A percentile compares a stretch with the other conserved stretches of the same genome.
Evolutionary conservation across 371 early-diverging fungal genomes (phyloP).

Genomic region (Batkoa obscura): DNA sequence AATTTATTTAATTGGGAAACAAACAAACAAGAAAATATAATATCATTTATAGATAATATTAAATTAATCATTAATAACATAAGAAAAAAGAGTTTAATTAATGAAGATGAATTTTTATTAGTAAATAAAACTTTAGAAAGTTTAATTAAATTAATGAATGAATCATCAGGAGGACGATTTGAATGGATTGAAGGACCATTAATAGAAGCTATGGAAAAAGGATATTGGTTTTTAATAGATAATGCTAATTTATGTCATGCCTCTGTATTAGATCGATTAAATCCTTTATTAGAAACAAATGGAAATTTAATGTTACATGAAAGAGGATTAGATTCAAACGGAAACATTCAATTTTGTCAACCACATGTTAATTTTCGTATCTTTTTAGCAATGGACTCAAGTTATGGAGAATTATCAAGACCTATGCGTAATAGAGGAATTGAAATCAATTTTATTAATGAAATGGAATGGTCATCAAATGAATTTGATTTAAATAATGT

Average conservation of each 20-base stretch:
- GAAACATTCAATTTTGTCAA: slow-evolving; percentile 54
- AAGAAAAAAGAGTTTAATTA: neutral
- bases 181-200: slow-evolving; percentile 97
- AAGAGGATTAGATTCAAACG: slow-evolving; percentile 60
- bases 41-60: too few relatives aligned
- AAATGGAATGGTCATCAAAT: slow-evolving; percentile 16
- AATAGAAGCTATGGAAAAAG: slow-evolving; percentile 85
- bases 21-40: too few relatives aligned
- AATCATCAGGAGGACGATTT: slow-evolving; percentile 54
- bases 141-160: slow-evolving; percentile 25
- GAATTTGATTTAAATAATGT: slow-evolving; percentile 20
- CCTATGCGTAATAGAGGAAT: slow-evolving; percentile 96
- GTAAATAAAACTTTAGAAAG: slow-evolving; percentile 5
- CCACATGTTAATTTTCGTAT: slow-evolving; percentile 95
- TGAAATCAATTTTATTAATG: slow-evolving; percentile 46
- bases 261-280: slow-evolving; percentile 87
- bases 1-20: slow-evolving; percentile 7
- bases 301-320: slow-evolving; percentile 83
- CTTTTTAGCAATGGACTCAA: slow-evolving; percentile 96
- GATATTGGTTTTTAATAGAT: slow-evolving; percentile 96
- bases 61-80: slow-evolving; percentile 4
- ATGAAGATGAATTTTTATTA: too few relatives aligned
- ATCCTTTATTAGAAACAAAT: slow-evolving; percentile 78
- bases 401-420: slow-evolving; percentile 79
- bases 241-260: slow-evolving; percentile 96